phyloP scores from a whole-genome alignment of 345 rosid genomes.

The Leavenworthia alabamica region DNA sequence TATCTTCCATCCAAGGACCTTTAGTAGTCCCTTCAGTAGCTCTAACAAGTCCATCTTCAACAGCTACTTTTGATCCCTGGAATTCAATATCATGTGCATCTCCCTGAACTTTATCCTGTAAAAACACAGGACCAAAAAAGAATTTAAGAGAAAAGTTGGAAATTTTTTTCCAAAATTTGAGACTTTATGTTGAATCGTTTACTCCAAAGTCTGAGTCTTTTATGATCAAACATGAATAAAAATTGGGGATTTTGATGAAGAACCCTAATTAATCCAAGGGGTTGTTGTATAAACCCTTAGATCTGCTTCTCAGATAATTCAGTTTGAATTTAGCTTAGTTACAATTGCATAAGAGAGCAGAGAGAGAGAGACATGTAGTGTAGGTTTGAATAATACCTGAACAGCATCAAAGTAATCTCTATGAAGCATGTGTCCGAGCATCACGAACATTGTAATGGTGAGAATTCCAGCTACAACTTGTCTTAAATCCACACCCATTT shows the following conservation, averaged over 20 bases:
- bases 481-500: conserved; percentile 84
- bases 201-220: too few species aligned
- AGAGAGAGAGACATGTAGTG: too few species aligned
- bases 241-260: not conserved
- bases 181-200: too few species aligned
- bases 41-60: conserved; percentile 43
- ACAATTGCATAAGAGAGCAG: not conserved
- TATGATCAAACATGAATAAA: too few species aligned
- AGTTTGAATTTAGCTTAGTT: conserved; percentile 10
- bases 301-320: conserved; percentile 19
- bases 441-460: conserved; percentile 78
- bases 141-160: not conserved
- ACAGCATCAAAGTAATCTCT: conserved; percentile 73
- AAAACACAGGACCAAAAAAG: not conserved
- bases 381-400: too few species aligned
- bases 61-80: conserved; percentile 43
- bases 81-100: conserved; percentile 52
- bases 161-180: not conserved
- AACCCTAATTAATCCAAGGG: not conserved
- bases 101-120: conserved; percentile 62
- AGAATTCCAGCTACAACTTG: conserved; percentile 82
- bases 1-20: conserved; percentile 79
- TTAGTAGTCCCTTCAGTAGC: conserved; percentile 25
- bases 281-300: not conserved
- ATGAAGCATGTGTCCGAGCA: conserved; percentile 91